These are phyloP conservation scores for Colletotrichum lentis DNA, from an alignment of 2,329 filamentous ascomycete genomes.

Conservation along the genomic window DNA sequence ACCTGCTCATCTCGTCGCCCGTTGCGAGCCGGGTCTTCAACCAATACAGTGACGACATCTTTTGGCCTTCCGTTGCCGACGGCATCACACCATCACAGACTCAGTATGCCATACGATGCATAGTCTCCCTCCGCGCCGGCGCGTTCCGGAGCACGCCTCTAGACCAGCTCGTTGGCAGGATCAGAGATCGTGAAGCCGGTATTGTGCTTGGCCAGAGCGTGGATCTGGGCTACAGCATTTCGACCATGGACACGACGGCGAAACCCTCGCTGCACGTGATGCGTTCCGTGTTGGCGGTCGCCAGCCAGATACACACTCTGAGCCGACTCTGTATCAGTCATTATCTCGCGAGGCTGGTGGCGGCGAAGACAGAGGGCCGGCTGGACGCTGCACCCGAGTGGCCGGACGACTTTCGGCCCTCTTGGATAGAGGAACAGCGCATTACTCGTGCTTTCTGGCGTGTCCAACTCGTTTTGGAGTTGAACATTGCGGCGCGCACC, in stretches of 20 bases:
- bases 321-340: conserved; percentile 15
- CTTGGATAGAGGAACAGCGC: conserved; percentile 31
- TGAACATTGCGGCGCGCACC: conserved; percentile 1
- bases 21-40: conserved; percentile 20
- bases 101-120: conserved; percentile 18
- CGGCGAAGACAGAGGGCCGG: background rate
- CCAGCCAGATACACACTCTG: conserved; percentile 4
- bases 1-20: conserved; percentile 18
- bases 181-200: conserved; percentile 25
- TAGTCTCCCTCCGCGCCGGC: conserved; percentile 23
- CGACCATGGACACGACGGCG: background rate
- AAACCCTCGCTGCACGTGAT: background rate
- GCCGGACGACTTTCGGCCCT: background rate
- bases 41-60: conserved; percentile 15
- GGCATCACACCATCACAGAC: conserved; percentile 19
- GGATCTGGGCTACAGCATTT: conserved; percentile 12
- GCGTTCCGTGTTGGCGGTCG: conserved; percentile 1
- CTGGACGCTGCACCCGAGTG: background rate
- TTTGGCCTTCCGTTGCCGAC: conserved; percentile 16
- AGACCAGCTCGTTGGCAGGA: conserved; percentile 1
- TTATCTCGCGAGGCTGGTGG: background rate
- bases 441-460: conserved; percentile 28
- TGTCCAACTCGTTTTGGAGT: conserved; percentile 21
- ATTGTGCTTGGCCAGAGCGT: conserved; percentile 29
- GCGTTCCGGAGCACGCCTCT: conserved; percentile 2